Evolutionary conservation across 2,329 filamentous ascomycete genomes (phyloP).

Genomic region (Monilinia vaccinii-corymbosi): DNA sequence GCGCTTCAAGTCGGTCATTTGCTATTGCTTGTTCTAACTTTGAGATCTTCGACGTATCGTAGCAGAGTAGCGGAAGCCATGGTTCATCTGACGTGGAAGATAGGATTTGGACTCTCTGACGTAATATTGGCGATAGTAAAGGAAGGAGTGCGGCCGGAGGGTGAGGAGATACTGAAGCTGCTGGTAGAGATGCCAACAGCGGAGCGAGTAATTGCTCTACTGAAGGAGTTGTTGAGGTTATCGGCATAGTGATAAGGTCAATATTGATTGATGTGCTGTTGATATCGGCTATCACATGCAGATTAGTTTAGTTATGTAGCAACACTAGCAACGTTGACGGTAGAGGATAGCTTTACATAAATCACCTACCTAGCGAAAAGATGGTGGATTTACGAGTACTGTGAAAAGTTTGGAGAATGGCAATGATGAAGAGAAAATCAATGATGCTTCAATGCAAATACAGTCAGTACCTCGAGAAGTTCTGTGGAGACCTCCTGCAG

Average conservation of each 20-base stretch:
- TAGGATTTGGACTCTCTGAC: slow-evolving; percentile 58
- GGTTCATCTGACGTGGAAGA: slow-evolving; percentile 50
- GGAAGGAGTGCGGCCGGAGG: slow-evolving; percentile 49
- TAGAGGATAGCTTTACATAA: background rate
- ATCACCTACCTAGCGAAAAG: background rate
- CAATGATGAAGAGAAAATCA: no score
- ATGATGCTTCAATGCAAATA: no score
- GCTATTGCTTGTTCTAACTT: slow-evolving; percentile 53
- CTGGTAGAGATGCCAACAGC: slow-evolving; percentile 50
- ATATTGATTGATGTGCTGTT: background rate
- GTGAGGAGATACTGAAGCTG: slow-evolving; percentile 47
- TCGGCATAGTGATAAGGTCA: background rate
- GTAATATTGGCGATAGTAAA: slow-evolving; percentile 55
- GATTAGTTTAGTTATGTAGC: background rate
- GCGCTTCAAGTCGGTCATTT: slow-evolving; percentile 61
- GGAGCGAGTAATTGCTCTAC: slow-evolving; percentile 42
- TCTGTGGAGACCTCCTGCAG: slow-evolving; percentile 3
- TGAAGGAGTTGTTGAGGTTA: slow-evolving; percentile 36
- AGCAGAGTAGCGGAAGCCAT: slow-evolving; percentile 67
- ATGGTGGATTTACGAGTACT: background rate
- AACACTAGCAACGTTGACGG: background rate
- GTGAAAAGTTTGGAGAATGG: no score
- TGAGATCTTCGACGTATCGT: slow-evolving; percentile 44
- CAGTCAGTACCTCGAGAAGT: slow-evolving; percentile 4
- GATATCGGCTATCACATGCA: slow-evolving; percentile 17